Evolutionary conservation across 2,329 filamentous ascomycete species (phyloP).

Genomic region (Arthrinium puccinioides): DNA sequence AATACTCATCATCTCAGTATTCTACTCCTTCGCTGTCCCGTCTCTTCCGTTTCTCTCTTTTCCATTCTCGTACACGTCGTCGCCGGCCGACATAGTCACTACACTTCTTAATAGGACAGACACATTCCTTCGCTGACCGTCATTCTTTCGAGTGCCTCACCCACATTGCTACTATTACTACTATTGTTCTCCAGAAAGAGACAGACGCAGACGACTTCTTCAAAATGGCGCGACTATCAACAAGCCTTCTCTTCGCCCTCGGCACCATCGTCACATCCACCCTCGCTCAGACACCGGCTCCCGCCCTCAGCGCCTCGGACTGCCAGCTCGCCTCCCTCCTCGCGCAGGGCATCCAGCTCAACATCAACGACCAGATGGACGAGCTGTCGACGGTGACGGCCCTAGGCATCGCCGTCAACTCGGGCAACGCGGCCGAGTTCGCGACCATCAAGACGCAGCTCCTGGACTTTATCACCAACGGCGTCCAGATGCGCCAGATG

Average conservation of each 20-base stretch:
- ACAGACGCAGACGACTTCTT: no score
- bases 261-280: background rate
- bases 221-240: background rate
- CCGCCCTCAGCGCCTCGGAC: background rate
- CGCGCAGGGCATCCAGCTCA: constrained; percentile 13
- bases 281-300: background rate
- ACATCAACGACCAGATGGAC: constrained; percentile 15
- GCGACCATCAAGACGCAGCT: constrained; percentile 9
- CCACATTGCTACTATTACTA: no score
- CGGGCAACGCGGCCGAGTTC: constrained; percentile 9
- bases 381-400: constrained; percentile 10
- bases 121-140: no score
- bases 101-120: no score
- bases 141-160: no score
- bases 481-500: constrained; percentile 13
- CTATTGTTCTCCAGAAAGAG: no score
- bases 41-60: no score
- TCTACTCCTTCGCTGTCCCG: no score
- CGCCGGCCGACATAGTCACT: no score
- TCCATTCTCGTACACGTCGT: no score
- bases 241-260: background rate
- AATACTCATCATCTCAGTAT: no score
- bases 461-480: constrained; percentile 12
- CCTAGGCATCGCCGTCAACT: constrained; percentile 6
- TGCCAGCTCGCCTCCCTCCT: constrained; percentile 13